A percentile compares a stretch with the other conserved stretches of the same genome.
These are phyloP conservation scores for Yamadazyma philogaea DNA, from an alignment of 805 yeast species.

Conservation along the genomic window DNA sequence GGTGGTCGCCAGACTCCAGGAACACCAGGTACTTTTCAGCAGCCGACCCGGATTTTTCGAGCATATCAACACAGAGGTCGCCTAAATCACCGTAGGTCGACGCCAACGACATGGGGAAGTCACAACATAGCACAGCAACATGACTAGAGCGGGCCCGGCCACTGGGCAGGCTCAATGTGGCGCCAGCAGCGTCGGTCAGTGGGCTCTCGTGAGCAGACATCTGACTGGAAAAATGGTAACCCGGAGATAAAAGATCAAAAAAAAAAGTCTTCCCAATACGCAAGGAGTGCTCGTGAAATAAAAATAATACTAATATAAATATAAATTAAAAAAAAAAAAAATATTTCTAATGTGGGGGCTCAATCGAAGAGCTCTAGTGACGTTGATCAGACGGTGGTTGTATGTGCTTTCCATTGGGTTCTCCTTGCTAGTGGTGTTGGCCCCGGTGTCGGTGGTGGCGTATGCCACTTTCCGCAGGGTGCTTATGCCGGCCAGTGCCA, in stretches of 20 bases:
- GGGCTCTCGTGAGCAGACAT: not conserved
- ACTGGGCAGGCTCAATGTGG: not conserved
- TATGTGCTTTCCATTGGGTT: slow-evolving; percentile 19
- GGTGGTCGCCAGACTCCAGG: slow-evolving; percentile 18
- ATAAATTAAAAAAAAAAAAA: not conserved
- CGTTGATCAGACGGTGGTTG: slow-evolving; percentile 19
- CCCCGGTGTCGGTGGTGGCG: slow-evolving; percentile 35
- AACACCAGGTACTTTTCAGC: slow-evolving; percentile 39
- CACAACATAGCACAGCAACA: slow-evolving; percentile 41
- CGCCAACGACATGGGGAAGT: slow-evolving; percentile 30
- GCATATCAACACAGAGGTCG: slow-evolving; percentile 38
- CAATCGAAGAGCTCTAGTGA: slow-evolving; percentile 5
- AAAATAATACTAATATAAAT: too few relatives aligned
- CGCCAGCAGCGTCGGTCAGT: not conserved
- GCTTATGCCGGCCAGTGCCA: slow-evolving; percentile 27
- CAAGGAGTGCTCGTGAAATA: too few relatives aligned
- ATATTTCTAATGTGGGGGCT: slow-evolving; percentile 4
- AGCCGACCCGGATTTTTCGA: slow-evolving; percentile 19
- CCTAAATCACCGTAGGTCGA: slow-evolving; percentile 52
- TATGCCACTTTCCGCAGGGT: slow-evolving; percentile 34
- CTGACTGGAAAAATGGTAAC: not conserved
- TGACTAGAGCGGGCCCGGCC: slow-evolving; percentile 16
- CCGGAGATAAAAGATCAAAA: not conserved
- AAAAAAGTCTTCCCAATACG: too few relatives aligned
- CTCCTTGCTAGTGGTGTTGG: slow-evolving; percentile 25